These are phyloP conservation scores for Dacryopinax spathularia DNA, from an alignment of 768 basidiomycete genomes.

Conservation along the genomic window DNA sequence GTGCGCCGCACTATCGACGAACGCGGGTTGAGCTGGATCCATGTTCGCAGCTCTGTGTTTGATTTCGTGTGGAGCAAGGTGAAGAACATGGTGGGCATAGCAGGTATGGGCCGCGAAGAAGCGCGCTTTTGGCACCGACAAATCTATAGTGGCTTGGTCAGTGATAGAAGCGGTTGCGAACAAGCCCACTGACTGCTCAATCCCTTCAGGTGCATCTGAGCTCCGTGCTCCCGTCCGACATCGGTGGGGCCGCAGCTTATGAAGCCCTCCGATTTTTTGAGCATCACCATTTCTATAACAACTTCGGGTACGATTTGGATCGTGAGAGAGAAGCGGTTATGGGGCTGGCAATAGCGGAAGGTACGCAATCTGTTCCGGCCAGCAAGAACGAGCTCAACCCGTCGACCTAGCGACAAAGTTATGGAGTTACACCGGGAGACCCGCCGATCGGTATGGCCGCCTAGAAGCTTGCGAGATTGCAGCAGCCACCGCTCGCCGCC, in stretches of 20 bases:
- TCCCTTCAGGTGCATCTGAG: slow-evolving; percentile 35
- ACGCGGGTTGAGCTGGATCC: neutral
- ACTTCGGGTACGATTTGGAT: slow-evolving; percentile 41
- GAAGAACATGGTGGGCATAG: slow-evolving; percentile 24
- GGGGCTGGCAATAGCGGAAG: slow-evolving; percentile 59
- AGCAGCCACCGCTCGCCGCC: slow-evolving; percentile 48
- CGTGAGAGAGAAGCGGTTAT: slow-evolving; percentile 51
- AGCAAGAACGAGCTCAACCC: neutral
- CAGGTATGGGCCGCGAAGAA: slow-evolving; percentile 38
- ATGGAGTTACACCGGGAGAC: slow-evolving; percentile 36
- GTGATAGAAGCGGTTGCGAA: neutral
- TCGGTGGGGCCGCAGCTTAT: slow-evolving; percentile 66
- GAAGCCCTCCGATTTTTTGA: slow-evolving; percentile 60
- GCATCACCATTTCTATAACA: slow-evolving; percentile 36
- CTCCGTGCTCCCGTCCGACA: slow-evolving; percentile 40
- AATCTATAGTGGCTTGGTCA: slow-evolving; percentile 41
- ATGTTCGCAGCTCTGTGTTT: slow-evolving; percentile 18
- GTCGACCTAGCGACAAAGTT: slow-evolving; percentile 38
- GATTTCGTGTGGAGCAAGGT: slow-evolving; percentile 25
- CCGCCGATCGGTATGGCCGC: slow-evolving; percentile 34
- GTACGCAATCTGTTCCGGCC: slow-evolving; percentile 23
- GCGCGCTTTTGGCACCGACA: slow-evolving; percentile 52
- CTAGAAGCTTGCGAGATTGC: slow-evolving; percentile 47
- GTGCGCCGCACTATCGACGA: neutral
- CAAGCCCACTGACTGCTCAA: neutral